Evolutionary conservation across 2,329 filamentous ascomycete species (phyloP).

Genomic region (Paramyrothecium sp.): DNA sequence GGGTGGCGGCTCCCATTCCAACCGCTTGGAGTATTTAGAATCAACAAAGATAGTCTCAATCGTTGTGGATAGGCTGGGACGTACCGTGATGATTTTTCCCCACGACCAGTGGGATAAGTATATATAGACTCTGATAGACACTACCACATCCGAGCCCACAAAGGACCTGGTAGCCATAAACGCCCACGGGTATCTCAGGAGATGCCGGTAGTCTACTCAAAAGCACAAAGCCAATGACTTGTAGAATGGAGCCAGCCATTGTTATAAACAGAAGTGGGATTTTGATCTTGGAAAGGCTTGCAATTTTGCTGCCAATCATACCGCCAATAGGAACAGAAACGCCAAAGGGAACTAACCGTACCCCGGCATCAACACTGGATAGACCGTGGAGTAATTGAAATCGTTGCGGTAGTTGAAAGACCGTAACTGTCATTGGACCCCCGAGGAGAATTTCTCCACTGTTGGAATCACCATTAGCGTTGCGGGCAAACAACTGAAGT

Average conservation of each 20-base stretch:
- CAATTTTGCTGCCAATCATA: background rate
- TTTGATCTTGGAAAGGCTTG: background rate
- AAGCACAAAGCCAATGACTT: background rate
- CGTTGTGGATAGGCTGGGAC: background rate
- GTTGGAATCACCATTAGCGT: background rate
- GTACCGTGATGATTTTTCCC: background rate
- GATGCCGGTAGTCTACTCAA: background rate
- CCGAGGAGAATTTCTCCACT: background rate
- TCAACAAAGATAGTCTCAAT: background rate
- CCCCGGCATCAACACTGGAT: conserved; percentile 10
- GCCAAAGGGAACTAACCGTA: conserved; percentile 12
- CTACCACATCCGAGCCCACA: conserved; percentile 3
- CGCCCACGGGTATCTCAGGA: background rate
- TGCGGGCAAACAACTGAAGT: background rate
- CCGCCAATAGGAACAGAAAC: background rate
- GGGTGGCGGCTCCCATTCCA: background rate
- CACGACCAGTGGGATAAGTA: background rate
- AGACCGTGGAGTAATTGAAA: conserved; percentile 17
- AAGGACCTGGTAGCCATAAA: conserved; percentile 5
- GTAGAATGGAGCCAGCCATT: background rate
- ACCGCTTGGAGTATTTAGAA: conserved; percentile 1
- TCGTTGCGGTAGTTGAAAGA: conserved; percentile 13
- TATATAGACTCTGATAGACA: background rate
- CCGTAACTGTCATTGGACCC: conserved; percentile 5
- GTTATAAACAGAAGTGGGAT: background rate